Conservation (phyloP, 208 protist genomes). For the Crithidia bombi region DNA sequence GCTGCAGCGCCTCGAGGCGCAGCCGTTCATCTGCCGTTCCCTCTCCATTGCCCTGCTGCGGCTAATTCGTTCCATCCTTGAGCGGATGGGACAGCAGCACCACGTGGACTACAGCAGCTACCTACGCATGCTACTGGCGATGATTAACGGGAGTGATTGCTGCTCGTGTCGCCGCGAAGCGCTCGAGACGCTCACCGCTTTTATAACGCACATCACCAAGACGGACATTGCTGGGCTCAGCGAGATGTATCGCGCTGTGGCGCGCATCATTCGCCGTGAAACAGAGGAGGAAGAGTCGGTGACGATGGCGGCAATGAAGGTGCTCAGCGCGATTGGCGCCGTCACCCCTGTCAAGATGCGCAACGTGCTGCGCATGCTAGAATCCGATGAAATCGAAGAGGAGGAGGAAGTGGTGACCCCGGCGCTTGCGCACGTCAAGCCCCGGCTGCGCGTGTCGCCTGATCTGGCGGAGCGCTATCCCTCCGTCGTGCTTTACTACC, state of each 20-base stretch:
- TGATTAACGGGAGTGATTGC: constrained; percentile 78
- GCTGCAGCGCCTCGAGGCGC: constrained; percentile 58
- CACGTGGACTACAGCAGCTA: constrained; percentile 63
- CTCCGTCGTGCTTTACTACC: constrained; percentile 82
- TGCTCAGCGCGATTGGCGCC: constrained; percentile 83
- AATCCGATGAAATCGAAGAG: constrained; percentile 82
- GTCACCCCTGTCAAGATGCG: constrained; percentile 82
- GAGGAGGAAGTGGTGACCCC: constrained; percentile 83
- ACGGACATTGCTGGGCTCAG: constrained; percentile 48
- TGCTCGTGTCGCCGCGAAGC: constrained; percentile 66
- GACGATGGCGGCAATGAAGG: constrained; percentile 71
- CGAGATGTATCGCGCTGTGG: constrained; percentile 74
- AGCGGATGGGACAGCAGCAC: constrained; percentile 61
- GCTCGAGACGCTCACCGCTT: constrained; percentile 76
- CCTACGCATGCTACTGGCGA: constrained; percentile 60
- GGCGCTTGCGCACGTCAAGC: constrained; percentile 77
- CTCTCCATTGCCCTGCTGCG: constrained; percentile 72
- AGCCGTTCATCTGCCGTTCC: constrained; percentile 78
- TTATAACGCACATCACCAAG: constrained; percentile 75
- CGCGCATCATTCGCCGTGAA: constrained; percentile 81
- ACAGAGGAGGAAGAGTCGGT: constrained; percentile 76
- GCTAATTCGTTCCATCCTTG: constrained; percentile 74
- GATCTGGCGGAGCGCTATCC: constrained; percentile 82
- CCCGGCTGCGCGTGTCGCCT: constrained; percentile 68
- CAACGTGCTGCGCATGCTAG: constrained; percentile 60